phyloP scores from a whole-genome alignment of 2,329 filamentous ascomycete genomes.

The Penicillium sp. region DNA sequence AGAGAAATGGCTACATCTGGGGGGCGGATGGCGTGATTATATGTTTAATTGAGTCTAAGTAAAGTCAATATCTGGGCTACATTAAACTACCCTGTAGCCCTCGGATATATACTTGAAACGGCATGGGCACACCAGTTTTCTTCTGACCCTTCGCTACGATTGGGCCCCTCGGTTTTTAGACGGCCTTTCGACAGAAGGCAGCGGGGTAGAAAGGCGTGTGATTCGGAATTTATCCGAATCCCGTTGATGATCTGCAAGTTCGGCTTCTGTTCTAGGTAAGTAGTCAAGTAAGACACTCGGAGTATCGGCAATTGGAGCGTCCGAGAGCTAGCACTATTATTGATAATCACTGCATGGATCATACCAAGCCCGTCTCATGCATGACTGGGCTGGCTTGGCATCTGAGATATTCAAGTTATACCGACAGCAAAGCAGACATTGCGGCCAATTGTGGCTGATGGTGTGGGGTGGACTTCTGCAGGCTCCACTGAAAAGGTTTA shows the following conservation, averaged over 20 bases:
- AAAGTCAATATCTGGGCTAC: too few species aligned
- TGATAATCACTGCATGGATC: not conserved
- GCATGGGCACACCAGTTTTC: not conserved
- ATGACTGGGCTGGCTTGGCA: not conserved
- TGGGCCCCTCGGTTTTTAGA: not conserved
- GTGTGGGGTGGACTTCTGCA: not conserved
- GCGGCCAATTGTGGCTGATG: not conserved
- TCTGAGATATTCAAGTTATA: too few species aligned
- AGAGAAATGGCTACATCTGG: slow-evolving; percentile 4
- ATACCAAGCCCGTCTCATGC: not conserved
- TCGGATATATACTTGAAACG: too few species aligned
- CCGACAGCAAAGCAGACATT: too few species aligned
- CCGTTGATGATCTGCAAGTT: not conserved
- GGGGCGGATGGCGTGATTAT: slow-evolving; percentile 14
- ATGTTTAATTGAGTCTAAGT: not conserved
- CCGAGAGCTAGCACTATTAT: not conserved
- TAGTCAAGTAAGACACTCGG: not conserved
- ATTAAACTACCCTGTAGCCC: too few species aligned
- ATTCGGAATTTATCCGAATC: not conserved
- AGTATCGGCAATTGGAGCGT: not conserved
- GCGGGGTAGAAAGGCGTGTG: not conserved
- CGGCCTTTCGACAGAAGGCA: not conserved
- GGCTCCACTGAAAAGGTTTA: not conserved
- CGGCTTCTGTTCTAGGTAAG: not conserved
- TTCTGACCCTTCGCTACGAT: not conserved